Evolutionary conservation across 306 rosid species (phyloP).

Genomic region (Abrus precatorius): DNA sequence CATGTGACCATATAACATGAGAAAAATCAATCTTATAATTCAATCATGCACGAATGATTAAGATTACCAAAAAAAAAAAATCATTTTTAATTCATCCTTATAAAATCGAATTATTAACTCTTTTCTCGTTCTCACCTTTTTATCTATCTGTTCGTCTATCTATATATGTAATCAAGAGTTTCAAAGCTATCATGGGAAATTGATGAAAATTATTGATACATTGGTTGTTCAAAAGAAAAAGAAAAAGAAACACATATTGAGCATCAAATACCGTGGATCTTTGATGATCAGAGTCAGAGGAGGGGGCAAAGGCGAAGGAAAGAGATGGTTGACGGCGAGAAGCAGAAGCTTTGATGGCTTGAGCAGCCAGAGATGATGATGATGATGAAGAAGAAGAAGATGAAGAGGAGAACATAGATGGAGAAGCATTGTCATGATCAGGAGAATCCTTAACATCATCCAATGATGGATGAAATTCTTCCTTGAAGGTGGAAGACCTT

Average conservation of each 20-base stretch:
- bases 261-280: constrained; percentile 67
- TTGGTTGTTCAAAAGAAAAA: not conserved
- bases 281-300: constrained; percentile 48
- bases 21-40: not conserved
- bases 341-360: constrained; percentile 81
- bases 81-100: not conserved
- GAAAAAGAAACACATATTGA: not conserved
- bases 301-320: constrained; percentile 50
- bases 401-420: constrained; percentile 22
- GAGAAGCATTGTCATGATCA: constrained; percentile 24
- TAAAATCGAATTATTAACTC: not conserved
- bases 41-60: not conserved
- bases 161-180: constrained; percentile 3
- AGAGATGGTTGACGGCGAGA: constrained; percentile 62
- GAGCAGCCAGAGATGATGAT: constrained; percentile 69
- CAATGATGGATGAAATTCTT: constrained; percentile 65
- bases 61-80: not conserved
- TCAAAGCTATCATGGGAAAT: constrained; percentile 7
- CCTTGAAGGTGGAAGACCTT: constrained; percentile 83
- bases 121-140: not conserved
- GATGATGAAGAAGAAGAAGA: constrained; percentile 46
- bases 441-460: constrained; percentile 24
- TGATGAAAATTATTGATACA: not conserved
- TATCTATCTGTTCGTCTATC: not conserved
- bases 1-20: not conserved